Evolutionary conservation across 495 filamentous ascomycete genomes (phyloP), one percentile per base, ranked within the genome.

Genomic region (Hyaloscypha variabilis): DNA sequence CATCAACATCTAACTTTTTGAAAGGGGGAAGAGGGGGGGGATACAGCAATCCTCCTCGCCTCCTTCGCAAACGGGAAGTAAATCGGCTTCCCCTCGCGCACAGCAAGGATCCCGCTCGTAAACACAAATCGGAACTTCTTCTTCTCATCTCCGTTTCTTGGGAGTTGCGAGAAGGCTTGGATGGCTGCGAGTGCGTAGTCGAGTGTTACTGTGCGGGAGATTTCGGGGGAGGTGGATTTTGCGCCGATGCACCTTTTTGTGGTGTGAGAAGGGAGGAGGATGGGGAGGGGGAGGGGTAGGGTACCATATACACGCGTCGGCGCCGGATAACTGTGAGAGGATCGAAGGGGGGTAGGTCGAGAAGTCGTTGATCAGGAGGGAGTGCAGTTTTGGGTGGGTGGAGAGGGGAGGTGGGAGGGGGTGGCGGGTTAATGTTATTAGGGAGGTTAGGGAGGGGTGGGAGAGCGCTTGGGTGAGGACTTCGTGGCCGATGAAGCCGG

Each of bases 251-350:
- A 76, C 79, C 79, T 81, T 10, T 6, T 46, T n/a, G 13, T 23
- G 31, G 8, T 8, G 13, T 34, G 31, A 34, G 31, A 34, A 34
- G 6, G 31, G 31, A 34, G 31, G 31, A 8, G 13, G 31, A 34
- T 5, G 39, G 39, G 19, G 8, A 19, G 30, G 6, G 8, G 23
- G 51, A 31, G 17, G 23, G 31, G 6, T 26, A 10, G 34, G 39
- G 19, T 74, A 83, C 82, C 82, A 87, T 36, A 86, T 83, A 66
- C 82, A 85, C 0, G 79, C 81, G 63, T 84, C 81, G 1, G 81
- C 84, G 10, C 71, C 77, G 2, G 73, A 66, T 8, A 85, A 61
- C 57, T 84, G 72, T 10, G 72, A 50, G 39, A 74, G 78, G 5
- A 81, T 75, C 13, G 69, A 55, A 2, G 80, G 77, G 2, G 77